phyloP scores from a whole-genome alignment of 192 early-diverging fungal genomes.

The Coemansia sp. region DNA sequence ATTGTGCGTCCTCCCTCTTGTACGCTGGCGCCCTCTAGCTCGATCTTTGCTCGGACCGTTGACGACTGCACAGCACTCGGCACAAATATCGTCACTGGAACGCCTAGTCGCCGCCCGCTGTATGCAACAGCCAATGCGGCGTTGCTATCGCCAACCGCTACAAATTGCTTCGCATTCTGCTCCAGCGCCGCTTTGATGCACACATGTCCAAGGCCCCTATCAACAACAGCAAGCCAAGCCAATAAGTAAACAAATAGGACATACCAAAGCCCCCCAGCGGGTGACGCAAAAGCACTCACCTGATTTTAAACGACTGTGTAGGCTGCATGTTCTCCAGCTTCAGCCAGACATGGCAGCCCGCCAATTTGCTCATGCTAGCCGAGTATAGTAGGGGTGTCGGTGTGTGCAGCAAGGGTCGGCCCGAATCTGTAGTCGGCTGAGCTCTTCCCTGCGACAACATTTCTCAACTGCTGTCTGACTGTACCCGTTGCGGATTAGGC shows the following conservation, averaged over 20 bases:
- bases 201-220: constrained; percentile 65
- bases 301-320: constrained; percentile 75
- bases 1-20: constrained; percentile 38
- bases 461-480: neutral
- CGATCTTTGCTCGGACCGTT: constrained; percentile 59
- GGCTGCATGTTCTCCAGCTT: constrained; percentile 78
- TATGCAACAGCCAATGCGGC: constrained; percentile 69
- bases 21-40: constrained; percentile 60
- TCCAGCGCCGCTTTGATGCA: constrained; percentile 57
- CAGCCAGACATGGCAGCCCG: constrained; percentile 66
- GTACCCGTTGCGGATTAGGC: neutral
- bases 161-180: constrained; percentile 54
- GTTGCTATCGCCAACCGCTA: constrained; percentile 65
- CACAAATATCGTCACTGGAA: constrained; percentile 61
- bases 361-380: constrained; percentile 45
- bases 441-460: neutral
- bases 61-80: constrained; percentile 53
- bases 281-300: constrained; percentile 30
- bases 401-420: constrained; percentile 20
- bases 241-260: neutral
- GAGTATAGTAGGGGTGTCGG: constrained; percentile 51
- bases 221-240: neutral
- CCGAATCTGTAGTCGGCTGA: neutral
- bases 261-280: neutral
- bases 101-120: constrained; percentile 62